phyloP scores from a whole-genome alignment of 306 rosid species.

The Castanospermum australe region DNA sequence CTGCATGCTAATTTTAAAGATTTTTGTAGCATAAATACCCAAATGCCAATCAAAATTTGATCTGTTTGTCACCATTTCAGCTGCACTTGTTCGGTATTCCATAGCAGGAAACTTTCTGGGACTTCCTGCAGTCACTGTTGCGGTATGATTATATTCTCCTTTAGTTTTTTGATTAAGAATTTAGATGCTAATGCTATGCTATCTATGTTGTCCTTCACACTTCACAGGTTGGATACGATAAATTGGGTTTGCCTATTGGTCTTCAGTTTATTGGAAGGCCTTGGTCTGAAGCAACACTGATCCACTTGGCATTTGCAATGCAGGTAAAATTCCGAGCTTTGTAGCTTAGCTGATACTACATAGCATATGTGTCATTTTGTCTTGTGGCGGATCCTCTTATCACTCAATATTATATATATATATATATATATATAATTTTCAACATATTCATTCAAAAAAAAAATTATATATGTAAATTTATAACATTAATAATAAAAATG shows the following conservation, averaged over 20 bases:
- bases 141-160: constrained; percentile 49
- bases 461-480: too few species aligned
- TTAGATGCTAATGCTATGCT: not conserved
- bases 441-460: too few species aligned
- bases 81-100: constrained; percentile 87
- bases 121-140: constrained; percentile 84
- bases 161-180: not conserved
- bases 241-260: constrained; percentile 87
- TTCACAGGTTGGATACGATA: constrained; percentile 79
- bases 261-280: constrained; percentile 94
- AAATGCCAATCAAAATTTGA: not conserved
- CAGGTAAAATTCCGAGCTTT: constrained; percentile 48
- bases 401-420: too few species aligned
- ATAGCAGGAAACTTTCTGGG: constrained; percentile 95
- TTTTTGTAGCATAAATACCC: not conserved
- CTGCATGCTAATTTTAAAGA: not conserved
- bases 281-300: constrained; percentile 87
- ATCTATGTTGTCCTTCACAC: not conserved
- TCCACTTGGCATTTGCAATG: constrained; percentile 71
- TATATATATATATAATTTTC: too few species aligned
- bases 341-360: not conserved
- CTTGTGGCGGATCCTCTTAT: not conserved
- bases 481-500: too few species aligned
- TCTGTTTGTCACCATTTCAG: constrained; percentile 40
- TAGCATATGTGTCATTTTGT: not conserved